A percentile compares a stretch with the other conserved stretches of the same genome.
phyloP scores from a whole-genome alignment of 2,329 filamentous ascomycete genomes.

The Camptophora hylomeconis region DNA sequence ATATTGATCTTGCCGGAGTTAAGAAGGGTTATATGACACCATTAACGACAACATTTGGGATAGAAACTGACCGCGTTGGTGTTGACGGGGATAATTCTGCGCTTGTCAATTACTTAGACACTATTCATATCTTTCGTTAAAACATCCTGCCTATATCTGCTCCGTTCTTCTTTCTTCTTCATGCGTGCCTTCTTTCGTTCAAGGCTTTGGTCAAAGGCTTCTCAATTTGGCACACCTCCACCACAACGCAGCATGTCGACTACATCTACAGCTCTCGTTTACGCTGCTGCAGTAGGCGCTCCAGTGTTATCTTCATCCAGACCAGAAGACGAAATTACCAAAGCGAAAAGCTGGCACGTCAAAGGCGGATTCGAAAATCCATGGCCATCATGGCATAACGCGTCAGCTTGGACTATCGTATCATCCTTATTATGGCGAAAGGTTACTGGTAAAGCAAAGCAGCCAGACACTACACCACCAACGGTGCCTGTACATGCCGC shows the following conservation, averaged over 20 bases:
- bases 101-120: no score
- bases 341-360: conserved; percentile 27
- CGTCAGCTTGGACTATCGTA: conserved; percentile 9
- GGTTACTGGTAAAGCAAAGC: conserved; percentile 37
- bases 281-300: conserved; percentile 28
- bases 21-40: no score
- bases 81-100: no score
- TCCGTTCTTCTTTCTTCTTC: conserved; percentile 9
- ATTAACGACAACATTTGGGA: no score
- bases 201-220: conserved; percentile 10
- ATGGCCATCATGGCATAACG: conserved; percentile 26
- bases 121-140: no score
- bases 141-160: no score
- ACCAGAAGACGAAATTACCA: conserved; percentile 26
- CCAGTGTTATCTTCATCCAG: conserved; percentile 20
- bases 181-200: conserved; percentile 19
- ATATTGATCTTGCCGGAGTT: no score
- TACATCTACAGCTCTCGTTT: conserved; percentile 25
- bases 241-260: conserved; percentile 23
- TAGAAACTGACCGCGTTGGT: no score
- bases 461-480: conserved; percentile 50
- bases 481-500: conserved; percentile 56
- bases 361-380: conserved; percentile 29
- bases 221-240: conserved; percentile 12
- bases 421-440: conserved; percentile 21